These are phyloP conservation scores for Venturia effusa DNA, from an alignment of 2,329 filamentous ascomycete genomes.

Conservation along the genomic window DNA sequence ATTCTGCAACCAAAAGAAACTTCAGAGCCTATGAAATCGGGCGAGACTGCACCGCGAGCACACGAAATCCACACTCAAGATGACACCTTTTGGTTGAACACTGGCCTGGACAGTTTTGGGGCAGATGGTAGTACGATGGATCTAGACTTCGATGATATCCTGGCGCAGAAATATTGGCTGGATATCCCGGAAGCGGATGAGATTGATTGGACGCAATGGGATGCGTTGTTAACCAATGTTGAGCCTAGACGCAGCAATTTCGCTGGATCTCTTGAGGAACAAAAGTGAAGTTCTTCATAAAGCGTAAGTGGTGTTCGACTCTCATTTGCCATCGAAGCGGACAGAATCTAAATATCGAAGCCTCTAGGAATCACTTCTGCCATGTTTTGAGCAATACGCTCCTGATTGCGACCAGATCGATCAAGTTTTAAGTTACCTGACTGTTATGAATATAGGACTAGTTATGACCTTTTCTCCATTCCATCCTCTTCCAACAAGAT, in stretches of 20 bases:
- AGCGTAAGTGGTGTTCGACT: no score
- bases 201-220: slow-evolving; percentile 17
- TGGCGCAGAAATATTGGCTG: slow-evolving; percentile 11
- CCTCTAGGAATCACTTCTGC: no score
- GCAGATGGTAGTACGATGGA: not conserved
- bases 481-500: no score
- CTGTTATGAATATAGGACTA: no score
- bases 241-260: not conserved
- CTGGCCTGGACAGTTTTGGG: not conserved
- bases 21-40: not conserved
- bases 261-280: not conserved
- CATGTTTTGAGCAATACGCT: no score
- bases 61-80: not conserved
- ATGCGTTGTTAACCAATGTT: slow-evolving; percentile 13
- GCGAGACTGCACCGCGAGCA: not conserved
- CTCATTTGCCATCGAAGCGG: no score
- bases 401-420: no score
- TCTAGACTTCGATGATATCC: slow-evolving; percentile 9
- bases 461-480: no score
- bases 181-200: slow-evolving; percentile 9
- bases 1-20: not conserved
- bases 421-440: no score
- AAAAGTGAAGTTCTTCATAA: no score
- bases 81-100: slow-evolving; percentile 11
- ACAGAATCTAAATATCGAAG: no score